Conservation (phyloP, 257 asterid species). For the Rauvolfia tetraphylla region DNA sequence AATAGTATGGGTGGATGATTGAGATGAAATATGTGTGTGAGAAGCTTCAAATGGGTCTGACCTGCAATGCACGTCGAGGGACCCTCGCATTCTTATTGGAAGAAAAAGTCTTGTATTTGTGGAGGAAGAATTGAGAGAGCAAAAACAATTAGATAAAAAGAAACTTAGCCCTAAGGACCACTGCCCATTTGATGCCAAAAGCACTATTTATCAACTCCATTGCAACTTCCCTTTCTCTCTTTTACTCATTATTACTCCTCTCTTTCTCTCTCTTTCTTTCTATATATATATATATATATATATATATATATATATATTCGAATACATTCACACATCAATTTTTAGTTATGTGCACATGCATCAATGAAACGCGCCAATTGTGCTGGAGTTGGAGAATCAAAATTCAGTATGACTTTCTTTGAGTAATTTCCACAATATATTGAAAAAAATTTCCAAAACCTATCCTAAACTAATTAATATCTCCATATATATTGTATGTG, state of each 20-base stretch:
- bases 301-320: neutral
- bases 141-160: neutral
- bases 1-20: too few relatives aligned
- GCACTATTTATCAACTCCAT: slow-evolving; percentile 26
- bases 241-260: too few relatives aligned
- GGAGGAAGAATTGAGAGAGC: slow-evolving; percentile 19
- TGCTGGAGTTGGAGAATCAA: too few relatives aligned
- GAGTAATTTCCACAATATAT: too few relatives aligned
- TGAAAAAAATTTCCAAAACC: too few relatives aligned
- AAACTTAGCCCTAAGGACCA: too few relatives aligned
- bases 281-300: neutral
- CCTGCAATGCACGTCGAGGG: slow-evolving; percentile 10
- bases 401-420: too few relatives aligned
- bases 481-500: neutral
- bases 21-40: neutral
- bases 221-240: slow-evolving; percentile 2
- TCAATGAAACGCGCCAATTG: too few relatives aligned
- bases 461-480: too few relatives aligned
- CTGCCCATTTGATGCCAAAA: slow-evolving; percentile 25
- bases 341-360: too few relatives aligned
- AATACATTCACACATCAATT: too few relatives aligned
- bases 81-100: slow-evolving; percentile 14
- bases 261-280: too few relatives aligned
- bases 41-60: slow-evolving; percentile 8
- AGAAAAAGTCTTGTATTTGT: slow-evolving; percentile 13